These are phyloP conservation scores for Plasmopara muralis DNA, from an alignment of 352 stramenopile species.

Conservation along the genomic window DNA sequence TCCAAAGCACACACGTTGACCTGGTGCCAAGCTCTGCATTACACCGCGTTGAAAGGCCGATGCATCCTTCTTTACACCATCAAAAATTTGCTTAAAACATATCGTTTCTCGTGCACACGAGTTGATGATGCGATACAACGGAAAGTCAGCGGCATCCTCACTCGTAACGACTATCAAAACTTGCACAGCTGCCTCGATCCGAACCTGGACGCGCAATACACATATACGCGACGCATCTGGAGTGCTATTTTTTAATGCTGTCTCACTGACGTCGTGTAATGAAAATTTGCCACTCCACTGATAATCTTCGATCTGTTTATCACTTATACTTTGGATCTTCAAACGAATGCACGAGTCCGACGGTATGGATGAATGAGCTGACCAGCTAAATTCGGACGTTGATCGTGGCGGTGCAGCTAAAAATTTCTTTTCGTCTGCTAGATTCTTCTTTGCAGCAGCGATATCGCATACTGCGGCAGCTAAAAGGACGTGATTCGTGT, in stretches of 20 bases:
- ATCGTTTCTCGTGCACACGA: slow-evolving; percentile 58
- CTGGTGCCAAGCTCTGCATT: slow-evolving; percentile 58
- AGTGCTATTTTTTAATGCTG: slow-evolving; percentile 81
- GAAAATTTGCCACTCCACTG: slow-evolving; percentile 80
- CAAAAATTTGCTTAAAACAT: slow-evolving; percentile 78
- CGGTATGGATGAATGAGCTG: slow-evolving; percentile 35
- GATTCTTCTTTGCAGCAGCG: slow-evolving; percentile 9
- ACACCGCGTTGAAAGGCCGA: slow-evolving; percentile 48
- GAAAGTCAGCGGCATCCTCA: slow-evolving; percentile 55
- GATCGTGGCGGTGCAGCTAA: slow-evolving; percentile 29
- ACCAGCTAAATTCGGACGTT: slow-evolving; percentile 67
- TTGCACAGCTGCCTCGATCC: slow-evolving; percentile 60
- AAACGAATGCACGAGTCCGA: slow-evolving; percentile 59
- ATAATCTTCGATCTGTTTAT: slow-evolving; percentile 25
- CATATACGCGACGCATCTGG: slow-evolving; percentile 68
- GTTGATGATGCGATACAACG: slow-evolving; percentile 80
- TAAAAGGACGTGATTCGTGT: slow-evolving; percentile 53
- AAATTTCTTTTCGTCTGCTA: slow-evolving; percentile 18
- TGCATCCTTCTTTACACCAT: slow-evolving; percentile 51
- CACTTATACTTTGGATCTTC: slow-evolving; percentile 33
- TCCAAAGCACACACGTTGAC: slow-evolving; percentile 67
- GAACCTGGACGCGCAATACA: slow-evolving; percentile 75
- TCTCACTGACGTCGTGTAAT: slow-evolving; percentile 78
- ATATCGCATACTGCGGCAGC: slow-evolving; percentile 44
- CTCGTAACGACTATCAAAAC: slow-evolving; percentile 69